A percentile compares a stretch with the other conserved stretches of the same genome.
These are phyloP conservation scores for Apium graveolens DNA, from an alignment of 129 eudicot species.

Conservation along the genomic window DNA sequence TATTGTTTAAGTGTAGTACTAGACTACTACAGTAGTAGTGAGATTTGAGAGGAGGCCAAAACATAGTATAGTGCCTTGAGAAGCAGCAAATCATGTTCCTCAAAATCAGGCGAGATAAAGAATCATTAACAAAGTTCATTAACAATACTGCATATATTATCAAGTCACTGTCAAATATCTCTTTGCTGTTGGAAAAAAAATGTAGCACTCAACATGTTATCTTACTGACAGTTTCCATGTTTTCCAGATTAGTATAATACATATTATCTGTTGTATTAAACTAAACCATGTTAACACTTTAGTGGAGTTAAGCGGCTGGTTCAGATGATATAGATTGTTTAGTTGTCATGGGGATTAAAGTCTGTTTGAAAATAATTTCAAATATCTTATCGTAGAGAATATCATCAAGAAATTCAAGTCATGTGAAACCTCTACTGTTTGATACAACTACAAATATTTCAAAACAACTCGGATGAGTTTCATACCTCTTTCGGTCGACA, in stretches of 20 bases:
- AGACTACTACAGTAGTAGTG: too few relatives aligned
- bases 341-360: neutral
- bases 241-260: neutral
- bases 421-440: too few relatives aligned
- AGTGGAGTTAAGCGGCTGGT: neutral
- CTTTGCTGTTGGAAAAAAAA: neutral
- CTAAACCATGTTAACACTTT: neutral
- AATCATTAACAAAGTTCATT: neutral
- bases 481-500: too few relatives aligned
- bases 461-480: too few relatives aligned
- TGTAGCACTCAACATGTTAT: neutral
- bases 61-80: constrained; percentile 2
- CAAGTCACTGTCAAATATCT: neutral
- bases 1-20: neutral
- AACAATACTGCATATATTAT: neutral
- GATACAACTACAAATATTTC: too few relatives aligned
- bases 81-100: constrained; percentile 1
- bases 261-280: neutral
- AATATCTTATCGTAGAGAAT: too few relatives aligned
- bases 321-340: neutral
- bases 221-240: neutral
- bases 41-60: constrained; percentile 4
- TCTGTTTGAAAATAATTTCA: too few relatives aligned
- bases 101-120: neutral
- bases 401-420: too few relatives aligned